Conservation (phyloP, 2,329 filamentous ascomycete genomes). For the Alternaria incomplexa region DNA sequence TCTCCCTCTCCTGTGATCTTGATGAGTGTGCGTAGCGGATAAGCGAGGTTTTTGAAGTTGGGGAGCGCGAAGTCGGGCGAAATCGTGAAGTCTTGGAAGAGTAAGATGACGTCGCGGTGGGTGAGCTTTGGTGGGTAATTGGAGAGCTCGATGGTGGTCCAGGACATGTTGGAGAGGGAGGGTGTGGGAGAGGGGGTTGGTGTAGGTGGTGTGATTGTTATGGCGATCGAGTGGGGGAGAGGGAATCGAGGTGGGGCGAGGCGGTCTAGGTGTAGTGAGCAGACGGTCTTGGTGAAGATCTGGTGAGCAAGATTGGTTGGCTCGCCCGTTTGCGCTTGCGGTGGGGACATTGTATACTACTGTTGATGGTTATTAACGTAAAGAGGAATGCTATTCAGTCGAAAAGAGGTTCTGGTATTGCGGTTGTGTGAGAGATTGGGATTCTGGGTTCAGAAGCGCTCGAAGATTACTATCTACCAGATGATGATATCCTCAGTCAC, state of each 20-base stretch:
- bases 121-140: slow-evolving; percentile 16
- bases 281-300: slow-evolving; percentile 4
- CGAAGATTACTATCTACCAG: background rate
- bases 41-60: slow-evolving; percentile 5
- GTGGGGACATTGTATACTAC: background rate
- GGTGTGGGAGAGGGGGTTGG: background rate
- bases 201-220: background rate
- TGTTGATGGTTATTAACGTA: background rate
- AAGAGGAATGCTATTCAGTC: background rate
- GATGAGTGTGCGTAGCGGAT: slow-evolving; percentile 15
- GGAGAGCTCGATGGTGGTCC: slow-evolving; percentile 15
- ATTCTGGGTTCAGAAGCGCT: background rate
- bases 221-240: background rate
- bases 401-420: background rate
- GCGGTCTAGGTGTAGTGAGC: slow-evolving; percentile 2
- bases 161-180: background rate
- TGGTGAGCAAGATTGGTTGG: background rate
- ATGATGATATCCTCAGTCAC: background rate
- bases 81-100: slow-evolving; percentile 16
- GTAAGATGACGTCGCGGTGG: slow-evolving; percentile 2
- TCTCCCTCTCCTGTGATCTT: slow-evolving; percentile 5
- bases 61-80: slow-evolving; percentile 10
- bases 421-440: background rate
- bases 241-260: slow-evolving; percentile 1
- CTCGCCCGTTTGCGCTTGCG: background rate